Base-by-base conservation (phyloP, 257 asterid species). In the Solanum chilense region DNA sequence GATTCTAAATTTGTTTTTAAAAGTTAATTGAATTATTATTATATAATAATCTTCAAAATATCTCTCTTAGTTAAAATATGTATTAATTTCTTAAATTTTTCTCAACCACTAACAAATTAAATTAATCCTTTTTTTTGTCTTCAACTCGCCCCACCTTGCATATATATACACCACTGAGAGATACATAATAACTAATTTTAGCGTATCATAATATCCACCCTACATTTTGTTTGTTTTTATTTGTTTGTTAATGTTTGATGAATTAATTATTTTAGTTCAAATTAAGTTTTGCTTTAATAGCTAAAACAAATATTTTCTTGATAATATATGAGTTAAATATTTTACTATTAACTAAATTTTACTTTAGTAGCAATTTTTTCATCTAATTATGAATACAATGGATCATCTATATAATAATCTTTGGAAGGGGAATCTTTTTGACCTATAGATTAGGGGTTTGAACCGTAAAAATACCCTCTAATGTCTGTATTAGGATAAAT, bases 401-500 rank as follows among this genome's bases (percentile, higher is more conserved):
- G 6, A 66, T 66, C 71, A 66, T 1, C 18, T 12, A 25, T 25
- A 25, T 6, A 8, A 25, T 66, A 2, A 66, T 25, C 18, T 66
- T 62, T 62, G 15, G 31, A 62, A 62, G 70, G 2, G 27, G 25
- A 8, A 56, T 12, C 52, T 12, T 23, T 52, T 52, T 56, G 4
- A 18, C 25, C 5, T 8, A 20, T 20, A 20, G 5, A 2, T 58
- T 9, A 58, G 2, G 6, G 9, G 12, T 58, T 58, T 6, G 3
- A 58, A 2, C 3, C 6, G 12, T 16, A 0, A 18, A 56, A 58
- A 3, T 12, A 58, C 0, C 9, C 3, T 0, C 25, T 9, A 60
- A 60, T 21, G 0, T n/a, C n/a, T 23, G 68, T 2, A 21, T 21
- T 23, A 2, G 29, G 1, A 60, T 60, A 60, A 11, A 60, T 2